Base-by-base conservation (phyloP, 169 alveolate genomes). In the Plasmodium relictum region DNA sequence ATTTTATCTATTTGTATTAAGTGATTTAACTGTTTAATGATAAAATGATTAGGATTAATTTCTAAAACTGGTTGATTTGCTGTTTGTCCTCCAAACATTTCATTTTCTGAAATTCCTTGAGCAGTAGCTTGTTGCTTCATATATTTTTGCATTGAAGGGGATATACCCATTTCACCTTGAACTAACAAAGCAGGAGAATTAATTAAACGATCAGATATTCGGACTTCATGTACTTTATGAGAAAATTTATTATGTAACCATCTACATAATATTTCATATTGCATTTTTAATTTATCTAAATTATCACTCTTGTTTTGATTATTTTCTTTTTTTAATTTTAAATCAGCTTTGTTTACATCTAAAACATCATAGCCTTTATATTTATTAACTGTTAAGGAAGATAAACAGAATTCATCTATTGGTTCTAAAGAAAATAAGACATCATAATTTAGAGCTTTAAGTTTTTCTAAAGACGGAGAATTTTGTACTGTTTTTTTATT, bases 61-160 rank as follows among this genome's bases (percentile, higher is more conserved):
- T 98, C 99, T 74, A 98, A 89, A 44, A 95, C 95, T 41, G 98
- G 98, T 92, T 98, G 98, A 95, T 97, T 97, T 37, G 97, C 97
- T 63, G 97, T 92, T 62, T 97, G 94, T 37, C 97, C 97, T 41
- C 95, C 95, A 42, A 94, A 92, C 90, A 94, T 52, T 71, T 94
- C 96, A 44, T 93, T 92, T 65, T 96, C 98, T 80, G 96, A 93
- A 87, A 95, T 95, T 44, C 99, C 98, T 62, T 97, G 98, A 44
- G 98, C 96, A 48, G 98, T 97, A 8, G 99, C 99, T 92, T 98
- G 98, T 68, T 98, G 99, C 92, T 95, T 97, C 95, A 97, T 96
- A 80, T 97, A 97, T 91, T 98, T 95, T 91, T 98, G 99, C 99
- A 98, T 98, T 56, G 97, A 93, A 18, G 99, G 99, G 7, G 99